Evolutionary conservation across 495 filamentous ascomycete genomes (phyloP).

Genomic region (Daldinia vernicosa): DNA sequence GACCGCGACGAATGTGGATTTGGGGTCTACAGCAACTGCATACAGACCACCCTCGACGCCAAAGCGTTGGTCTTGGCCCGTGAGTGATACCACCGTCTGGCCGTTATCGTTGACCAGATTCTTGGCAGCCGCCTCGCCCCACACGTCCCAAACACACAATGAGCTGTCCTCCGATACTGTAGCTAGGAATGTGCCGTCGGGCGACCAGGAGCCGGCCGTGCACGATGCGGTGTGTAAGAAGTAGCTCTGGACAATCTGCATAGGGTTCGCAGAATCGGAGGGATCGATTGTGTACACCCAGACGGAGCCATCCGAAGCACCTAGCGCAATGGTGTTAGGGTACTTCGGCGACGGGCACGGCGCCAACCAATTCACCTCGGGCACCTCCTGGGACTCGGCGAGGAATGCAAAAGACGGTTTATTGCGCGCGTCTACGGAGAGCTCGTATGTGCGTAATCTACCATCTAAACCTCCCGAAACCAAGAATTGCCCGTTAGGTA

Average conservation of each 20-base stretch:
- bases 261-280: constrained; percentile 59
- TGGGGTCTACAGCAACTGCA: constrained; percentile 81
- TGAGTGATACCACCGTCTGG: constrained; percentile 83
- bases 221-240: constrained; percentile 88
- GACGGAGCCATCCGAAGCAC: constrained; percentile 89
- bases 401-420: constrained; percentile 67
- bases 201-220: constrained; percentile 90
- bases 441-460: constrained; percentile 64
- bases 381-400: constrained; percentile 81
- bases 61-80: constrained; percentile 84
- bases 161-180: constrained; percentile 90
- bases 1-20: constrained; percentile 78
- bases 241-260: constrained; percentile 87
- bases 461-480: constrained; percentile 89
- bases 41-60: constrained; percentile 90
- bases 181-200: constrained; percentile 86
- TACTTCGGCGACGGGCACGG: constrained; percentile 74
- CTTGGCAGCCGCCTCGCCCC: constrained; percentile 80
- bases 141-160: constrained; percentile 93
- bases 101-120: constrained; percentile 73
- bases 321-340: constrained; percentile 86
- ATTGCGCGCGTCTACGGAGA: constrained; percentile 37
- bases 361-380: constrained; percentile 91
- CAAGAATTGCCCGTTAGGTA: constrained; percentile 84
- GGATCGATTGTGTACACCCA: constrained; percentile 92